These are phyloP conservation scores for Coemansia sp. DNA, from an alignment of 192 early-diverging fungal species.

Conservation along the genomic window DNA sequence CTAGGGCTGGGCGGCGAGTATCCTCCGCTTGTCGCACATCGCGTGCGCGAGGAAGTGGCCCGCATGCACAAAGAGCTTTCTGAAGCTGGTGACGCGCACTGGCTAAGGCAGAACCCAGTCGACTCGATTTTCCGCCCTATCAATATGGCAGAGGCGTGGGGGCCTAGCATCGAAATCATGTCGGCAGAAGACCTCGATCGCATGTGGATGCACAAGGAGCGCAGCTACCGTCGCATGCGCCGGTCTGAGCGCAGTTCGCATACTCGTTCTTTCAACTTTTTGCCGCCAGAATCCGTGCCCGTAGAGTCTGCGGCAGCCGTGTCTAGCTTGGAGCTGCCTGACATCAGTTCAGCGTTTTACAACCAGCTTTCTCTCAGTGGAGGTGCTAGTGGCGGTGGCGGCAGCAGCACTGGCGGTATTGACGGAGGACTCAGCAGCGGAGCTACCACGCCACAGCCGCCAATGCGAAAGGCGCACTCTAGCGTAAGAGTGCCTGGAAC, in stretches of 20 bases:
- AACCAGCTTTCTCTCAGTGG: conserved; percentile 18
- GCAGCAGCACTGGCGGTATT: neutral
- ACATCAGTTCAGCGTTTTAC: conserved; percentile 44
- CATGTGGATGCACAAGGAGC: conserved; percentile 53
- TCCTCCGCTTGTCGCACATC: conserved; percentile 49
- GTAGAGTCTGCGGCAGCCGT: conserved; percentile 16
- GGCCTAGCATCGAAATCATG: conserved; percentile 51
- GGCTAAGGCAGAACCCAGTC: conserved; percentile 46
- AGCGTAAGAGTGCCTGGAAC: conserved; percentile 23
- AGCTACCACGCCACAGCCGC: conserved; percentile 38
- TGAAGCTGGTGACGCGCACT: conserved; percentile 44
- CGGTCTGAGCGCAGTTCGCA: conserved; percentile 43
- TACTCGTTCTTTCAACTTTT: conserved; percentile 49
- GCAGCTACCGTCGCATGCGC: conserved; percentile 47
- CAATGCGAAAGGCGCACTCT: conserved; percentile 17
- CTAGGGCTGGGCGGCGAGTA: conserved; percentile 52
- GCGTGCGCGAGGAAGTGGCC: conserved; percentile 47
- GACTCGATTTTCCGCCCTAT: conserved; percentile 44
- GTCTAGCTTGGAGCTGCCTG: conserved; percentile 23
- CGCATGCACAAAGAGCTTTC: conserved; percentile 43
- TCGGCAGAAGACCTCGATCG: conserved; percentile 50
- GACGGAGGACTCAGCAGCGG: conserved; percentile 35
- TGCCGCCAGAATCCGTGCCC: conserved; percentile 41
- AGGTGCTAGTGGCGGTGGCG: neutral
- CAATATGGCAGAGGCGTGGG: conserved; percentile 46